A percentile compares a stretch with the other conserved stretches of the same genome.
Evolutionary conservation across 345 rosid species (phyloP).

Genomic region (Citrus trifoliata): DNA sequence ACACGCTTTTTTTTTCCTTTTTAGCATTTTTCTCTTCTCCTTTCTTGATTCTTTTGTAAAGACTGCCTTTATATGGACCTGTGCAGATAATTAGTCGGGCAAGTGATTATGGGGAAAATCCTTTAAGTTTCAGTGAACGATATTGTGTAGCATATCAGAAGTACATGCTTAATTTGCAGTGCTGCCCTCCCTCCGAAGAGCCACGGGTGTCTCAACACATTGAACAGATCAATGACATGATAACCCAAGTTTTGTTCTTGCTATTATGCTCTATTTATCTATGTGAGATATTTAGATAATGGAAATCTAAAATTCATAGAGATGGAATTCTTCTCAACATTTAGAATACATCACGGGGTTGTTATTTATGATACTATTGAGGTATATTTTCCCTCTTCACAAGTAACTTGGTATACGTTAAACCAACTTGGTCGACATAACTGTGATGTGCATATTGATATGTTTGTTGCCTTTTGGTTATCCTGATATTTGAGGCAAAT

Average conservation of each 20-base stretch:
- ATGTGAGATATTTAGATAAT: background rate
- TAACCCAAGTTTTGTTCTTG: slow-evolving; percentile 42
- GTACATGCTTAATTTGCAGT: slow-evolving; percentile 74
- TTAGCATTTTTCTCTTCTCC: background rate
- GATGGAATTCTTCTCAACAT: background rate
- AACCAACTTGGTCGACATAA: background rate
- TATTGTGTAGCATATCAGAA: slow-evolving; percentile 70
- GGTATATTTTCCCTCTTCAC: background rate
- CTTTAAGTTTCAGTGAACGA: slow-evolving; percentile 50
- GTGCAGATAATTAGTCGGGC: slow-evolving; percentile 72
- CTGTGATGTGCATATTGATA: background rate
- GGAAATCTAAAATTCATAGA: background rate
- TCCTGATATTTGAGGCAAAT: background rate
- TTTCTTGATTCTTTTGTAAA: background rate
- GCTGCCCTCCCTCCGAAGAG: slow-evolving; percentile 71
- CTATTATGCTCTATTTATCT: background rate
- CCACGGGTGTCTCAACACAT: slow-evolving; percentile 76
- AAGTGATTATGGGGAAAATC: slow-evolving; percentile 52
- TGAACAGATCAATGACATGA: slow-evolving; percentile 75
- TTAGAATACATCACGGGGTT: background rate
- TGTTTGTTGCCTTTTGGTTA: background rate
- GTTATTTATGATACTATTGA: background rate
- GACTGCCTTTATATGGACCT: slow-evolving; percentile 1
- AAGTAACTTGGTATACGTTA: background rate
- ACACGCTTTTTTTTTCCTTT: too few relatives aligned